phyloP scores from a whole-genome alignment of 768 basidiomycete genomes.

The Lentinula raphanica region DNA sequence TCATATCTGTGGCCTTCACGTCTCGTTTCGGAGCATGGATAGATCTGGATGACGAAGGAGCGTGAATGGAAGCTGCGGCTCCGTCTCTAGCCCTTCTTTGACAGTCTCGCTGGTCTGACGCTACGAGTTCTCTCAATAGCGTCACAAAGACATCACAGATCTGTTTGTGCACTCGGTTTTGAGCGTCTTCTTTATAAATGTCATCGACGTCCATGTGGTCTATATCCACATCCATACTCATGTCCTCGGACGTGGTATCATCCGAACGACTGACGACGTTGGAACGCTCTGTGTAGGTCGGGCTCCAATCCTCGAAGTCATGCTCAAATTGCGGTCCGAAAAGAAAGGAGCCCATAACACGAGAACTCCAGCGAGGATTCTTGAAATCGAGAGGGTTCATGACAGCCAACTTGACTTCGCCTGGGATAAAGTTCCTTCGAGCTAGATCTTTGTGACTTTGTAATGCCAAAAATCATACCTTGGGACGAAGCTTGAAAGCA shows the following conservation, averaged over 20 bases:
- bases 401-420: not conserved
- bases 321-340: constrained; percentile 25
- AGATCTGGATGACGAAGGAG: constrained; percentile 38
- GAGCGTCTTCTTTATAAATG: constrained; percentile 47
- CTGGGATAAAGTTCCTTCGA: too few species aligned
- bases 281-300: constrained; percentile 29
- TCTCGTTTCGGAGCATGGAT: constrained; percentile 51
- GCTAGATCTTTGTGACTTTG: not conserved
- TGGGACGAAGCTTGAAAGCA: constrained; percentile 45
- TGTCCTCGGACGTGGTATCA: constrained; percentile 51
- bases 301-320: constrained; percentile 22
- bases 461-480: constrained; percentile 27
- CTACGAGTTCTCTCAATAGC: constrained; percentile 53
- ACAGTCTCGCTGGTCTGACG: constrained; percentile 27
- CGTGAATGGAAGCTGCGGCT: constrained; percentile 25
- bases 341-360: constrained; percentile 36
- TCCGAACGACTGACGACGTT: constrained; percentile 2
- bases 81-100: constrained; percentile 35
- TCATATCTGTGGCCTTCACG: constrained; percentile 43
- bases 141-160: constrained; percentile 65
- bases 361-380: not conserved
- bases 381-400: not conserved
- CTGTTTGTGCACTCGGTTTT: constrained; percentile 63
- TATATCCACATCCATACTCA: constrained; percentile 39
- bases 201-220: constrained; percentile 12